Evolutionary conservation across 2,329 filamentous ascomycete genomes (phyloP).

Genomic region (Monosporascus ibericus): DNA sequence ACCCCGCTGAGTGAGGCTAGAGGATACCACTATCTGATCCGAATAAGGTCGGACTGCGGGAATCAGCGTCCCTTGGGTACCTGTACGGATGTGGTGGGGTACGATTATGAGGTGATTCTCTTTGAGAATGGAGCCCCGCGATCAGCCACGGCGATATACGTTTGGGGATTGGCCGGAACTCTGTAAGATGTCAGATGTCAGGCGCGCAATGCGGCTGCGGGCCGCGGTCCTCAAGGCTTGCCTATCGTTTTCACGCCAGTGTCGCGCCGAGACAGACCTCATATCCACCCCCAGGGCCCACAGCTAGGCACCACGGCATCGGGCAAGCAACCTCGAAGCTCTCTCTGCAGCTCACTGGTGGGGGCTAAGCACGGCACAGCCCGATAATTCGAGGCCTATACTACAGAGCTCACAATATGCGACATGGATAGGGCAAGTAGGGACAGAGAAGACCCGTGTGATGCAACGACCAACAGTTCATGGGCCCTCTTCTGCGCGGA

Average conservation of each 20-base stretch:
- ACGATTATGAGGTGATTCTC: too few species aligned
- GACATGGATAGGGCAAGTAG: constrained; percentile 2
- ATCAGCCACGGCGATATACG: background rate
- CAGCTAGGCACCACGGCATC: background rate
- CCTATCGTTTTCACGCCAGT: background rate
- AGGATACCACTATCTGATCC: too few species aligned
- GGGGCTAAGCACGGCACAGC: constrained; percentile 19
- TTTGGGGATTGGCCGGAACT: background rate
- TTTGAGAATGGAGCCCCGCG: too few species aligned
- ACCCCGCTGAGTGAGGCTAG: too few species aligned
- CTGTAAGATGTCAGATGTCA: background rate
- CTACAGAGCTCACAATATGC: constrained; percentile 2
- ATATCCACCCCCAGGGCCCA: background rate
- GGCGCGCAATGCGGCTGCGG: background rate
- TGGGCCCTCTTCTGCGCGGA: background rate
- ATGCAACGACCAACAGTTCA: background rate
- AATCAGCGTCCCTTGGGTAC: too few species aligned
- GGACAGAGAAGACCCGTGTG: background rate
- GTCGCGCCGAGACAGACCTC: background rate
- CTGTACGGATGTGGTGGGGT: too few species aligned
- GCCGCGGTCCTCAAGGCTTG: background rate
- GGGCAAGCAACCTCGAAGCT: constrained; percentile 1
- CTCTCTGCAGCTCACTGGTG: constrained; percentile 2
- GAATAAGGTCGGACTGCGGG: too few species aligned
- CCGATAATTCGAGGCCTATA: constrained; percentile 11